Conservation (phyloP, 495 filamentous ascomycete species). For the Mycothermus thermophilus region DNA sequence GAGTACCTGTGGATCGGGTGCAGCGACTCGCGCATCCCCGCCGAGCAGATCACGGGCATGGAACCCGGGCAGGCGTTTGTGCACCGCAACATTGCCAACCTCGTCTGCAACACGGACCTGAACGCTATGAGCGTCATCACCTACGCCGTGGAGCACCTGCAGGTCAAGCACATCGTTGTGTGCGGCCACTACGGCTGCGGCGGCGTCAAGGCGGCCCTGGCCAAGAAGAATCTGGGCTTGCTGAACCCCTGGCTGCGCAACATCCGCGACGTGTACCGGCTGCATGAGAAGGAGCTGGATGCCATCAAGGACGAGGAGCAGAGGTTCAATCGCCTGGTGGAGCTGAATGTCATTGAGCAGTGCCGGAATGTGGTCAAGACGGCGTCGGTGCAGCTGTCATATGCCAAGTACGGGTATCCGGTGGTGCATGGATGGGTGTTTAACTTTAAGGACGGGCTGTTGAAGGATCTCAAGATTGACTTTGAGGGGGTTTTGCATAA, state of each 20-base stretch:
- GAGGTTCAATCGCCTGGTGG: conserved; percentile 42
- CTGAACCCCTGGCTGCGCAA: conserved; percentile 50
- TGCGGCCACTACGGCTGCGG: conserved; percentile 54
- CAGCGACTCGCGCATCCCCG: conserved; percentile 49
- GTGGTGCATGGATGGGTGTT: conserved; percentile 46
- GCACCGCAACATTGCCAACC: conserved; percentile 52
- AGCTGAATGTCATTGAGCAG: conserved; percentile 47
- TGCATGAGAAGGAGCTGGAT: conserved; percentile 44
- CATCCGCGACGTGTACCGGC: conserved; percentile 45
- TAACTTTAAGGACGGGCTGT: conserved; percentile 36
- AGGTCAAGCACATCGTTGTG: conserved; percentile 51
- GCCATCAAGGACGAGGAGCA: conserved; percentile 29
- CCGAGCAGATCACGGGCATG: conserved; percentile 46
- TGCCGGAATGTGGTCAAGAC: conserved; percentile 46
- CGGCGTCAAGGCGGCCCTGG: conserved; percentile 49
- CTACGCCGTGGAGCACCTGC: conserved; percentile 44
- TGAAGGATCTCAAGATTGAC: conserved; percentile 41
- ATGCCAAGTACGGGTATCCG: conserved; percentile 36
- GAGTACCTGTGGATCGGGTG: conserved; percentile 54
- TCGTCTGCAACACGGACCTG: conserved; percentile 44
- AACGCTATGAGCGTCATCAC: conserved; percentile 50
- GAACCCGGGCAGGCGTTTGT: conserved; percentile 46
- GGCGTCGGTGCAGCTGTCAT: conserved; percentile 40
- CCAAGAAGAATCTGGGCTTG: conserved; percentile 41
- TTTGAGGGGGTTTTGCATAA: conserved; percentile 28